Conservation (phyloP, 1,284 basidiomycete species). For the Cutaneotrichosporon mucoides region DNA sequence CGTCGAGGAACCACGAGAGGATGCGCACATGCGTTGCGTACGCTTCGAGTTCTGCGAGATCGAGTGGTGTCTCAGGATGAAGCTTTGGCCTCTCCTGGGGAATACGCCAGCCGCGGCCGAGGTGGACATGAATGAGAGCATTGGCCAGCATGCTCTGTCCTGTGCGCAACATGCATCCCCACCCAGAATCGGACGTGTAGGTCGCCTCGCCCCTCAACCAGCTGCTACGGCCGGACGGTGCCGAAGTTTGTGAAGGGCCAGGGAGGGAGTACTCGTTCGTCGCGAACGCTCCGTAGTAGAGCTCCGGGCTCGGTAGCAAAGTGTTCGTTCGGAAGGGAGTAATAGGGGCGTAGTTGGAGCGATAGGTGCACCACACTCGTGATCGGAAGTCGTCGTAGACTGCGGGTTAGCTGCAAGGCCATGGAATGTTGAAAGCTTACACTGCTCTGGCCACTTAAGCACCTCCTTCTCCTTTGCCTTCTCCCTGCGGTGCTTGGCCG, state of each 20-base stretch:
- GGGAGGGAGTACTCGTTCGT: slow-evolving; percentile 10
- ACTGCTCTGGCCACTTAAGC: slow-evolving; percentile 45
- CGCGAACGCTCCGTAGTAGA: slow-evolving; percentile 54
- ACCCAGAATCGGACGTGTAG: slow-evolving; percentile 89
- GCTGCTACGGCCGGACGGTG: slow-evolving; percentile 3
- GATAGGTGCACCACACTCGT: slow-evolving; percentile 85
- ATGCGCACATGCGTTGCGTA: slow-evolving; percentile 72
- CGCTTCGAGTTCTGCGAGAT: slow-evolving; percentile 31
- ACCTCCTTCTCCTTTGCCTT: slow-evolving; percentile 41
- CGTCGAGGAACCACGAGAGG: slow-evolving; percentile 91
- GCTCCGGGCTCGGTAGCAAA: slow-evolving; percentile 37
- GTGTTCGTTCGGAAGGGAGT: slow-evolving; percentile 53
- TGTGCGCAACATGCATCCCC: slow-evolving; percentile 97
- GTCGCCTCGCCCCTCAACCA: slow-evolving; percentile 61
- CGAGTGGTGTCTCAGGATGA: slow-evolving; percentile 14
- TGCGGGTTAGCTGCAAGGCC: slow-evolving; percentile 18
- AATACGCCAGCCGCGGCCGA: slow-evolving; percentile 81
- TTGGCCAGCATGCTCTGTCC: slow-evolving; percentile 91
- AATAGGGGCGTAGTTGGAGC: slow-evolving; percentile 81
- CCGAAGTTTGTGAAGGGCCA: too few relatives aligned
- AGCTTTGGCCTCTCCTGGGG: slow-evolving; percentile 38
- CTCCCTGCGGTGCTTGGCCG: neutral
- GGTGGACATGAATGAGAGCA: slow-evolving; percentile 73
- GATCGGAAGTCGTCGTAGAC: slow-evolving; percentile 90
- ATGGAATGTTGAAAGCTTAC: slow-evolving; percentile 23